These are phyloP conservation scores for Hypoxylon rubiginosum DNA, from an alignment of 2,329 filamentous ascomycete species.

Conservation along the genomic window DNA sequence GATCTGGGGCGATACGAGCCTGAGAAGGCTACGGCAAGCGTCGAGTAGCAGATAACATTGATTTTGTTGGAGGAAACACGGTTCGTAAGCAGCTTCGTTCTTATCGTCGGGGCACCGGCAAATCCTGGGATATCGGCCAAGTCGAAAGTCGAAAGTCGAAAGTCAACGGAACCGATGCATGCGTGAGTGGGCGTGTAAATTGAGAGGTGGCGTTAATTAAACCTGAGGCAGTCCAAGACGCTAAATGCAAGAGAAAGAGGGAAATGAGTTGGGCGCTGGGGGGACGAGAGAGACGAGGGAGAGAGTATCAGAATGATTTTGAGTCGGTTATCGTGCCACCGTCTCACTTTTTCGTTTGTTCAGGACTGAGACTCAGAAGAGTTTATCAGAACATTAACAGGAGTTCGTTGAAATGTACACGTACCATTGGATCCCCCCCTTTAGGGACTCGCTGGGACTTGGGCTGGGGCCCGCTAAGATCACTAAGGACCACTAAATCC, in stretches of 20 bases:
- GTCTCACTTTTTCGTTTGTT: constrained; percentile 32
- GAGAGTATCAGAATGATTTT: constrained; percentile 25
- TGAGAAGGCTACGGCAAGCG: constrained; percentile 41
- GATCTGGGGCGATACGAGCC: constrained; percentile 41
- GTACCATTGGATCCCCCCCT: constrained; percentile 39
- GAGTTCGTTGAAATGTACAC: constrained; percentile 40
- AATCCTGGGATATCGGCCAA: constrained; percentile 11
- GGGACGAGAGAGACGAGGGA: background rate
- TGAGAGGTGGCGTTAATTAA: constrained; percentile 9
- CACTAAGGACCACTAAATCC: constrained; percentile 1
- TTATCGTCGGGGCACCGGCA: constrained; percentile 25
- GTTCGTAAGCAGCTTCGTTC: constrained; percentile 17
- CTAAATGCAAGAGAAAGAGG: constrained; percentile 12
- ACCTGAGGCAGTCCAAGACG: background rate
- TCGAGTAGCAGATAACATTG: constrained; percentile 46
- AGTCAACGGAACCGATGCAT: constrained; percentile 39
- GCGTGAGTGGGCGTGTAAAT: constrained; percentile 17
- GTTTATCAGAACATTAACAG: constrained; percentile 34
- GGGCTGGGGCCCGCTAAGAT: background rate
- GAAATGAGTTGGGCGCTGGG: constrained; percentile 1
- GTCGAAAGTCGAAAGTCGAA: constrained; percentile 36
- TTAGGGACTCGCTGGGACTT: constrained; percentile 15
- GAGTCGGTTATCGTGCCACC: constrained; percentile 32
- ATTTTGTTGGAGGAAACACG: constrained; percentile 30
- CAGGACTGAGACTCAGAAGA: constrained; percentile 5